Base-by-base conservation (phyloP, 2,329 filamentous ascomycete species). In the Trichoderma aggressivum region DNA sequence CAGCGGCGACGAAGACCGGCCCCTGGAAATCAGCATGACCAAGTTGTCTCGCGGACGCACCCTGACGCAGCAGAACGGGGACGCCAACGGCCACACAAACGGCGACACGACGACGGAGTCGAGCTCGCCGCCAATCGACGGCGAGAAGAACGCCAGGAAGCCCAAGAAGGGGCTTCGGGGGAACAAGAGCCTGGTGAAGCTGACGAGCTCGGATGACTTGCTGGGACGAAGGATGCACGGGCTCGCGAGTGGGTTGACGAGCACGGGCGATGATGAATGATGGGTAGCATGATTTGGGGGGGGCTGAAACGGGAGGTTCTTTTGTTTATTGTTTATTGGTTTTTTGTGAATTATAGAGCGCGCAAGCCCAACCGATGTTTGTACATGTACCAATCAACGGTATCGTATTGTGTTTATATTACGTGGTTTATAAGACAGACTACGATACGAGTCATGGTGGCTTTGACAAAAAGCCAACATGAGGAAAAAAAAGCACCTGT, bases 1-100 rank as follows among this genome's bases (percentile, higher is more conserved):
- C 16, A 92, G 90, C 12, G 92, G 90, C 0, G 93, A 96, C 39
- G 94, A 97, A 74, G 94, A 97, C 66, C 82, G 85, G 24, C 92
- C 93, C 4, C 80, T 98, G 11, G 94, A 97, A 81, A 97, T 97
- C 84, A 90, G 87, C 75, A 88, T 91, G 84, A 87, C 86, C 14
- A 83, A 82, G 73, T 76, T 82, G 72, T 80, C 79, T 43, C 77
- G 82, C 11, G 78, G 82, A 10, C 78, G 81, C 14, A 76, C 77
- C 63, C 75, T 74, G 43, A 76, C 75, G 14, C 66, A 73, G 12
- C 66, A 73, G 21, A 77, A 75, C 70, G 75, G 78, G 71, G 75
- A 79, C 47, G 71, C 75, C 4, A 70, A 64, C 12, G 71, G 60
- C 11, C 71, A 71, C 11, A 59, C 21, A 21, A 72, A 71, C 21